Percentiles rank a stretch among this genome's conserved stretches.
Conservation (phyloP, 179 eudicot genomes). For the Actinidia arguta region DNA sequence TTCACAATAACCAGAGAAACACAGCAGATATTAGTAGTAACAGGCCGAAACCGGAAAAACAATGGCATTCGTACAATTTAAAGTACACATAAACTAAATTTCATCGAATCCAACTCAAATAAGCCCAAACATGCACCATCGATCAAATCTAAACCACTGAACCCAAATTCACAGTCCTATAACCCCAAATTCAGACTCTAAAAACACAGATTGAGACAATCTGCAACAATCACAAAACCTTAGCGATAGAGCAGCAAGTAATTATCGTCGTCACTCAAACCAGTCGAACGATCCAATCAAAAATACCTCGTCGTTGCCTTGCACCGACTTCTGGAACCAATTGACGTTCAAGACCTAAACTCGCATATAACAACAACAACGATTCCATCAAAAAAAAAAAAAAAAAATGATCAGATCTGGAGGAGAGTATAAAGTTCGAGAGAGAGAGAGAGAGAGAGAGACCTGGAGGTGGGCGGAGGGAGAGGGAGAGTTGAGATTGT, state of each 20-base stretch:
- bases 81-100: neutral
- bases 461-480: slow-evolving; percentile 78
- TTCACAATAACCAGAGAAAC: no score
- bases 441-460: slow-evolving; percentile 4
- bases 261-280: no score
- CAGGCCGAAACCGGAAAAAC: no score
- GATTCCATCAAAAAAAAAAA: neutral
- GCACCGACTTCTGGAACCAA: slow-evolving; percentile 75
- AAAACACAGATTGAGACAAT: neutral
- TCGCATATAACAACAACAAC: neutral
- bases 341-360: slow-evolving; percentile 74
- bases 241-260: no score
- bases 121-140: no score
- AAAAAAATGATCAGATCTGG: neutral
- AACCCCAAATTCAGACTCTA: neutral
- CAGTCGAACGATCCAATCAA: neutral
- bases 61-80: neutral
- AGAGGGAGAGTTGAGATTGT: slow-evolving; percentile 70
- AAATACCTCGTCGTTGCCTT: slow-evolving; percentile 88
- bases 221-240: neutral
- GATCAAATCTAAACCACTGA: no score
- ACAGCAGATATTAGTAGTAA: no score
- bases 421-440: neutral
- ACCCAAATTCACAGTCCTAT: no score
- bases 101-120: neutral